A percentile compares a stretch with the other conserved stretches of the same genome.
Evolutionary conservation across 129 eudicot genomes (phyloP).

Genomic region (Cynara cardunculus): DNA sequence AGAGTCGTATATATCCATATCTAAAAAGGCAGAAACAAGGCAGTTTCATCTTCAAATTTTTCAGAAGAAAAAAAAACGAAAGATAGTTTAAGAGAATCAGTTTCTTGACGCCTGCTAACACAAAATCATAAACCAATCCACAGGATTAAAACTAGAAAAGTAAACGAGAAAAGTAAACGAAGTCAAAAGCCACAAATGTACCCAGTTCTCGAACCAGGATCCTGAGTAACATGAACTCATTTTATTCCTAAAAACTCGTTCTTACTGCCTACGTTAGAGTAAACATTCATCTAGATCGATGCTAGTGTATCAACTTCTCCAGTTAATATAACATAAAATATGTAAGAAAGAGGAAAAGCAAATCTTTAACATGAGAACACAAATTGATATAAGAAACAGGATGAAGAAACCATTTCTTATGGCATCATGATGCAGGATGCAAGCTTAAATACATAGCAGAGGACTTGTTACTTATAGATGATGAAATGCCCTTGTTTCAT

Average conservation of each 20-base stretch:
- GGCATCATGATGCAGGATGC: not conserved
- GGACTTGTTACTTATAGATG: not conserved
- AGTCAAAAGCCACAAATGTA: not conserved
- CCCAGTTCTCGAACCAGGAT: not conserved
- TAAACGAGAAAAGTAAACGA: not conserved
- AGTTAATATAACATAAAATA: not conserved
- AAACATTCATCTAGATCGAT: not conserved
- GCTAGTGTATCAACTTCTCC: not conserved
- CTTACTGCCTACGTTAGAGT: not conserved
- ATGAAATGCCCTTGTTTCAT: not conserved
- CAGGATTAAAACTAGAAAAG: not conserved
- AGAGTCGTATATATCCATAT: constrained; percentile 69
- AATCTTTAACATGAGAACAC: not conserved
- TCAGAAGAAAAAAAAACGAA: constrained; percentile 2
- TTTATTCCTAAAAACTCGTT: not conserved
- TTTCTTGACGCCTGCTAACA: not conserved
- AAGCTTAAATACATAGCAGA: not conserved
- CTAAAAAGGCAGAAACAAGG: constrained; percentile 54
- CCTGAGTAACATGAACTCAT: not conserved
- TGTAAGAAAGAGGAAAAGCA: not conserved
- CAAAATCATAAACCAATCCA: constrained; percentile 11
- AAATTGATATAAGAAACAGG: not conserved
- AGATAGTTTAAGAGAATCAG: constrained; percentile 11
- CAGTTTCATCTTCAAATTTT: constrained; percentile 26
- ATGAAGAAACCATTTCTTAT: constrained; percentile 1